Percentiles rank a stretch among this genome's conserved stretches.
phyloP scores from a whole-genome alignment of 2,329 filamentous ascomycete genomes.

The Arthroderma sp. region DNA sequence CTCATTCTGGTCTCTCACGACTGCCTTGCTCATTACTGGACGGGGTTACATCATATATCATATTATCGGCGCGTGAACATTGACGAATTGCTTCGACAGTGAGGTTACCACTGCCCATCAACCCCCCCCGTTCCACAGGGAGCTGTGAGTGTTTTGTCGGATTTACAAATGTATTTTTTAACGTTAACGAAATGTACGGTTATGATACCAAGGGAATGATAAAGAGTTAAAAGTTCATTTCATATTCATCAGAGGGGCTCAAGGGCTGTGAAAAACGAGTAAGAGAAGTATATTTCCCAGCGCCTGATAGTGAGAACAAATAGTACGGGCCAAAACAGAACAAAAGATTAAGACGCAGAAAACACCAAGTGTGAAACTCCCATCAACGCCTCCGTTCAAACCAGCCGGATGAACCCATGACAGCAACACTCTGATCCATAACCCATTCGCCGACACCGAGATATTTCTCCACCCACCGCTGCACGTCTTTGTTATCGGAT shows the following conservation, averaged over 20 bases:
- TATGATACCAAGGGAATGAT: neutral
- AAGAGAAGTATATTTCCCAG: neutral
- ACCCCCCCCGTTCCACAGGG: too few relatives aligned
- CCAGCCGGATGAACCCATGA: slow-evolving; percentile 75
- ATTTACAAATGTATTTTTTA: neutral
- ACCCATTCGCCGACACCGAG: slow-evolving; percentile 92
- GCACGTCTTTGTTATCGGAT: slow-evolving; percentile 68
- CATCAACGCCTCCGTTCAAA: slow-evolving; percentile 58
- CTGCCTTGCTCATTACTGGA: slow-evolving; percentile 70
- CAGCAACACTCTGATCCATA: slow-evolving; percentile 91
- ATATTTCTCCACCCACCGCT: slow-evolving; percentile 85
- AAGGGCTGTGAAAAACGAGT: neutral
- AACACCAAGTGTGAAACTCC: neutral
- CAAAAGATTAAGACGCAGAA: neutral
- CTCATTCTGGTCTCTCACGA: slow-evolving; percentile 69
- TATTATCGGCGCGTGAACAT: slow-evolving; percentile 33
- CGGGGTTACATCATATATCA: slow-evolving; percentile 36
- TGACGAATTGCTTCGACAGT: slow-evolving; percentile 22
- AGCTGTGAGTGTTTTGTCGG: neutral
- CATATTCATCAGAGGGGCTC: slow-evolving; percentile 1
- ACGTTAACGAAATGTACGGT: too few relatives aligned
- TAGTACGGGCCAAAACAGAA: neutral
- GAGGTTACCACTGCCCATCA: neutral
- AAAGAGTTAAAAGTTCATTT: neutral
- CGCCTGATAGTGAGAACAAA: neutral